Evolutionary conservation across 2,329 filamentous ascomycete genomes (phyloP), one percentile per base, ranked within the genome.

Genomic region (Neurospora sp.): DNA sequence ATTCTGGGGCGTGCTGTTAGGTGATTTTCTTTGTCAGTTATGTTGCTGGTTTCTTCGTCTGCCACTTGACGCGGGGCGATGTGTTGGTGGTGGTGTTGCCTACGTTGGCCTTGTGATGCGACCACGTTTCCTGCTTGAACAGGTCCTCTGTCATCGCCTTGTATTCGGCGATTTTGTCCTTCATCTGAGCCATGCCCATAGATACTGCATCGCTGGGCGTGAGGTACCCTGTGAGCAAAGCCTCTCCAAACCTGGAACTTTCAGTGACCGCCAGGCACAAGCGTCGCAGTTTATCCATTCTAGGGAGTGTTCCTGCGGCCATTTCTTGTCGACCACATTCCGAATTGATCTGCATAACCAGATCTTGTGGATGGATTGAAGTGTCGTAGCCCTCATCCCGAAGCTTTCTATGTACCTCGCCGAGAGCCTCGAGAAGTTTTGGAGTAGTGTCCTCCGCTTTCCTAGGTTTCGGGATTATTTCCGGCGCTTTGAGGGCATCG

Each of bases 181-280:
- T 71, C 66, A 73, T 70, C 66, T 73, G 69, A 8, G 37, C 12
- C 23, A 71, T 65, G 8, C 70, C 67, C 70, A 73, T 65, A 2
- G 68, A 38, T 37, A 66, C 72, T 37, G 73, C 41, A 8, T 71
- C 67, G 3, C 62, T 66, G 3, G 73, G 70, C 4, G 70, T 67
- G 41, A 75, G 52, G 65, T 72, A 69, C 6, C 73, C 73, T 10
- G 73, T 62, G 5, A 75, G 70, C 68, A 75, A 68, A 12, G 72
- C 74, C 68, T 76, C 74, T 28, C 71, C 72, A 65, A 75, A 73
- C 33, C 74, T 67, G 6, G 52, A 28, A 33, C 15, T 73, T 67
- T 11, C 66, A 65, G 8, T 69, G 62, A 68, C 33, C 67, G 28
- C 28, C 28, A 28, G 28, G 17, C 17, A 75, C 8, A 38, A 68